Conservation (phyloP, 1,284 basidiomycete species). For the Cryptococcus sp. region DNA sequence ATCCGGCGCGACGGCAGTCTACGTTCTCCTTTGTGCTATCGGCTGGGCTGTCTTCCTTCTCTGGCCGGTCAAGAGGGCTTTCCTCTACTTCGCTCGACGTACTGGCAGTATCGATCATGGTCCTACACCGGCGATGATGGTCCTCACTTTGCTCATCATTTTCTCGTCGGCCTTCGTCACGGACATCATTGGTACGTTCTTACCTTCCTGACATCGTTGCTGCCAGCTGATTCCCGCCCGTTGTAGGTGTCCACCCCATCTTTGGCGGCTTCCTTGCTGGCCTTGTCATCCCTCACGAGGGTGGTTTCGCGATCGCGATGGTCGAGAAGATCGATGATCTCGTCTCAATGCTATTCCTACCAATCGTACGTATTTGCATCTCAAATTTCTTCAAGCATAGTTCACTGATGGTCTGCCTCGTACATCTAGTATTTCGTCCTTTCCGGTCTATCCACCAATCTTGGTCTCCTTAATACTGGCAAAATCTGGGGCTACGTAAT, state of each 20-base stretch:
- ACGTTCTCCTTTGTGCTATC: slow-evolving; percentile 75
- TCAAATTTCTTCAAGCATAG: slow-evolving; percentile 61
- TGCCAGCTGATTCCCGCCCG: slow-evolving; percentile 1
- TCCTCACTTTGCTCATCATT: slow-evolving; percentile 70
- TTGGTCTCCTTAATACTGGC: slow-evolving; percentile 72
- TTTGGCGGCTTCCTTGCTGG: slow-evolving; percentile 81
- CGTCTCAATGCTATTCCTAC: slow-evolving; percentile 67
- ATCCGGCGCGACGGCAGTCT: slow-evolving; percentile 66
- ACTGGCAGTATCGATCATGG: slow-evolving; percentile 74
- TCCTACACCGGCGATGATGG: slow-evolving; percentile 77
- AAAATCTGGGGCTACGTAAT: slow-evolving; percentile 84
- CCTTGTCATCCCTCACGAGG: slow-evolving; percentile 83
- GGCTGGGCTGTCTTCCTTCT: slow-evolving; percentile 80
- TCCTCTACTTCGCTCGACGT: slow-evolving; percentile 71
- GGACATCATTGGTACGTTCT: slow-evolving; percentile 72
- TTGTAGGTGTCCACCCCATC: slow-evolving; percentile 72
- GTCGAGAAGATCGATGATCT: slow-evolving; percentile 79
- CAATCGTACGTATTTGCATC: slow-evolving; percentile 67
- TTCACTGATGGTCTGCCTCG: slow-evolving; percentile 68
- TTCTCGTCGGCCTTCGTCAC: slow-evolving; percentile 82
- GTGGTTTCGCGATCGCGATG: slow-evolving; percentile 76
- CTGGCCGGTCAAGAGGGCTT: slow-evolving; percentile 64
- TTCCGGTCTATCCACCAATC: slow-evolving; percentile 79
- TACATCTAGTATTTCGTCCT: slow-evolving; percentile 73
- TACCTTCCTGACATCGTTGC: slow-evolving; percentile 20